Base-by-base conservation (phyloP, 148 eudicot genomes). In the Arctostaphylos glauca region DNA sequence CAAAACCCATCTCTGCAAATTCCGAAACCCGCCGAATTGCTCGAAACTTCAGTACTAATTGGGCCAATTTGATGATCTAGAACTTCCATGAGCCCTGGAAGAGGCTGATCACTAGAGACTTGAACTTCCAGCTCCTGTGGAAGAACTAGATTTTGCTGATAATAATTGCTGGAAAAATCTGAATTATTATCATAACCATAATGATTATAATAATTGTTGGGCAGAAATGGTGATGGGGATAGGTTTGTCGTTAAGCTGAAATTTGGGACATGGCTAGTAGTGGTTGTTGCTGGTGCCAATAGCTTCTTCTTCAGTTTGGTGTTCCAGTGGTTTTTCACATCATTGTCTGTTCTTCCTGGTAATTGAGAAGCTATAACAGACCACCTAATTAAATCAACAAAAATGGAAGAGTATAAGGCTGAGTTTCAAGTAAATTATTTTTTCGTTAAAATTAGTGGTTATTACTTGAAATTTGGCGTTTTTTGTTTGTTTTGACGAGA, bases 271-370 rank as follows among this genome's bases (percentile, higher is more conserved):
- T 21, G 56, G 54, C 15, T n/a, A 21, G 31, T 73, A 21, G 18
- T 46, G 38, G 38, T 31, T 31, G 38, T 31, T 31, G 38, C 0
- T 73, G 5, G 12, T 43, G 77, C 55, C 41, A 49, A 50, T 49
- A 74, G 55, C 54, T 90, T 88, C 84, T 79, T 90, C 87, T 84
- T 90, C 14, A 90, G 82, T 83, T 85, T 90, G 19, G 90, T 88
- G 80, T 90, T 86, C 92, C 92, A 90, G 23, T 90, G 81, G 49
- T 90, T 90, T 80, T 90, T 90, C 83, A 90, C 90, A 46, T 90
- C 90, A 76, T 90, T 90, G 47, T 88, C 90, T 64, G 92, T 90
- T 77, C 92, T 88, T 77, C 90, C 89, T 55, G 31, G 85, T 25
- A 90, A 46, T 8, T 80, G 85, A 14, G 92, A 88, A 14, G 89